Percentiles rank a stretch among this genome's conserved stretches.
phyloP scores from a whole-genome alignment of 768 basidiomycete genomes.

The Hydnum rufescens region DNA sequence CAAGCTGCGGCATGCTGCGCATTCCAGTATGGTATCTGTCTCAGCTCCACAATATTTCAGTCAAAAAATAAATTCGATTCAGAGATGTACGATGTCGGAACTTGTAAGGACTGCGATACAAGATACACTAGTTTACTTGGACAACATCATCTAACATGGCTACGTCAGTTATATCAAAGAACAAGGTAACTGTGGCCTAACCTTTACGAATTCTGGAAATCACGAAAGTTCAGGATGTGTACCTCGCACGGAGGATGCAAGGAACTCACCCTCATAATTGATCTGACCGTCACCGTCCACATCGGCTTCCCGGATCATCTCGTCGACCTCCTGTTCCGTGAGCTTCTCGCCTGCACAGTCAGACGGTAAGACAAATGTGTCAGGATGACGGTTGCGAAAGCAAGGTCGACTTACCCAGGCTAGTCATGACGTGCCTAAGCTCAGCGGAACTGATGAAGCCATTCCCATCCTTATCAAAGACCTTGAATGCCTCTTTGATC shows the following conservation, averaged over 20 bases:
- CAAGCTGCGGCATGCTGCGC: too few species aligned
- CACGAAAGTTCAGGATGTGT: conserved; percentile 2
- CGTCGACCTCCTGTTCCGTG: conserved; percentile 70
- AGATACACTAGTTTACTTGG: conserved; percentile 35
- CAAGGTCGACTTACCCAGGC: conserved; percentile 37
- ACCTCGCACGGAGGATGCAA: conserved; percentile 11
- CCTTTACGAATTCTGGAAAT: conserved; percentile 54
- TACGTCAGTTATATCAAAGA: conserved; percentile 2
- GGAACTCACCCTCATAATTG: conserved; percentile 48
- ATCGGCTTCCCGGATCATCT: conserved; percentile 96
- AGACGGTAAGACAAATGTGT: not conserved
- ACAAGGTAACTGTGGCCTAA: conserved; percentile 14
- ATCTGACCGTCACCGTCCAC: conserved; percentile 89
- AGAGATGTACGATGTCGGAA: too few species aligned
- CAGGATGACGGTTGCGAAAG: not conserved
- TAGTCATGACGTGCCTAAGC: conserved; percentile 80
- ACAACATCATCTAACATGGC: conserved; percentile 43
- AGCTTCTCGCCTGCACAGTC: conserved; percentile 54
- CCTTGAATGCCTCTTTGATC: conserved; percentile 91
- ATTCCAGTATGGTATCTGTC: too few species aligned
- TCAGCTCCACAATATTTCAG: too few species aligned
- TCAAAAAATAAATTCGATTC: too few species aligned
- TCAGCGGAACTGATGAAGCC: conserved; percentile 77
- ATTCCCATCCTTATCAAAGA: conserved; percentile 91
- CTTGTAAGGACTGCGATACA: too few species aligned